Evolutionary conservation across 768 basidiomycete genomes (phyloP), one percentile per base, ranked within the genome.

Genomic region (Lactarius tabidus): DNA sequence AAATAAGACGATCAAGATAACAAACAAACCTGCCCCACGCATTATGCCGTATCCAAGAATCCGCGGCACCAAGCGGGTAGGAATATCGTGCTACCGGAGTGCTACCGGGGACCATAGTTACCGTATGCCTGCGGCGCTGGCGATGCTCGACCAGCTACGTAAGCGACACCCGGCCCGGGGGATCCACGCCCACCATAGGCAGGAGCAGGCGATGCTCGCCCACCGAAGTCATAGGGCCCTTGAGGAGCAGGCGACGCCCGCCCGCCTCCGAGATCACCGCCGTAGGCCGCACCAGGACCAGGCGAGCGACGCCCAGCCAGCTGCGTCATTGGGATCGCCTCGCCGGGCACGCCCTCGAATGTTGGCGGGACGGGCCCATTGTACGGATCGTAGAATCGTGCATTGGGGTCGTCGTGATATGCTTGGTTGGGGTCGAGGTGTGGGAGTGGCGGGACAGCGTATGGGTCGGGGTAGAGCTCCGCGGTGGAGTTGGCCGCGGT

Each of bases 381-480:
- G 74, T 94, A 93, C 26, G 91, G 91, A 74, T 94, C 92, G 73
- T 85, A 93, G 39, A 77, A 79, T 9, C 55, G 71, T 6, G 75
- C 72, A 36, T 71, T 75, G 0, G 90, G 88, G 65, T 93, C 89
- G 70, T 93, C 91, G 60, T 75, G 81, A 73, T 93, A 93, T 1
- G 90, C 89, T 69, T 82, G 80, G 73, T 83, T 88, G 7, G 91
- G 90, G 72, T 93, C 90, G 54, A 90, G 77, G 68, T 91, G 89
- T 14, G 91, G 91, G 26, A 91, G 79, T 18, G 91, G 91, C 3
- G 92, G 91, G 1, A 92, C 85, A 18, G 91, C 89, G 74, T 93
- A 93, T 2, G 91, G 90, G 69, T 93, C 91, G 12, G 73, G 70
- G 51, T 80, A 78, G 61, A 78, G 72, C 55, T 77, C 82, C 66